These are phyloP conservation scores for Monosporozyma aerobia DNA, from an alignment of 805 yeast species.

Conservation along the genomic window DNA sequence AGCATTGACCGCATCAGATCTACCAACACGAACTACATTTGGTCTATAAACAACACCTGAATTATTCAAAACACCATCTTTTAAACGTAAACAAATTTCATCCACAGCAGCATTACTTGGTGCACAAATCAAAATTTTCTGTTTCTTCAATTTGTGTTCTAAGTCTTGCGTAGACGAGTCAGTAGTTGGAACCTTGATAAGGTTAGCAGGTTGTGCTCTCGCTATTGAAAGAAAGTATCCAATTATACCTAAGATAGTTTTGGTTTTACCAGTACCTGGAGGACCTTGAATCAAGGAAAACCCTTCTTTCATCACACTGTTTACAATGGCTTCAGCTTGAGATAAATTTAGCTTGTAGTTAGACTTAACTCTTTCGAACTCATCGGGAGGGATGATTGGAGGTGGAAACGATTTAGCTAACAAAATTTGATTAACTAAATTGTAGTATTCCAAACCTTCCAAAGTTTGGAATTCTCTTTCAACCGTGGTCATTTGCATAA, in stretches of 20 bases:
- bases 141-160: conserved; percentile 26
- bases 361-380: conserved; percentile 36
- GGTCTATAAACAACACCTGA: conserved; percentile 50
- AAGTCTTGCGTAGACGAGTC: conserved; percentile 11
- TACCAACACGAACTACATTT: conserved; percentile 74
- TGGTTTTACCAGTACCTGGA: conserved; percentile 98
- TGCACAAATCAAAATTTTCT: conserved; percentile 81
- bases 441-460: conserved; percentile 74
- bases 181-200: conserved; percentile 28
- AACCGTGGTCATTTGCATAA: conserved; percentile 81
- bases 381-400: conserved; percentile 24
- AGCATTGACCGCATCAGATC: conserved; percentile 78
- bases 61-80: conserved; percentile 55
- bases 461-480: conserved; percentile 89
- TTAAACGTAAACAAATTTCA: conserved; percentile 77
- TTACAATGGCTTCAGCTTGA: conserved; percentile 83
- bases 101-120: conserved; percentile 99
- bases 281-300: conserved; percentile 95
- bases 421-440: conserved; percentile 57
- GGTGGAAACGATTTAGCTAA: conserved; percentile 46
- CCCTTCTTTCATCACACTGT: conserved; percentile 59
- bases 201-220: conserved; percentile 19
- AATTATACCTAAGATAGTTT: conserved; percentile 85
- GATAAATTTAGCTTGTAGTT: conserved; percentile 67
- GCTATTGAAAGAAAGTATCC: conserved; percentile 56